A percentile compares a stretch with the other conserved stretches of the same genome.
Evolutionary conservation across 768 basidiomycete species (phyloP).

Genomic region (Lyophyllum decastes): DNA sequence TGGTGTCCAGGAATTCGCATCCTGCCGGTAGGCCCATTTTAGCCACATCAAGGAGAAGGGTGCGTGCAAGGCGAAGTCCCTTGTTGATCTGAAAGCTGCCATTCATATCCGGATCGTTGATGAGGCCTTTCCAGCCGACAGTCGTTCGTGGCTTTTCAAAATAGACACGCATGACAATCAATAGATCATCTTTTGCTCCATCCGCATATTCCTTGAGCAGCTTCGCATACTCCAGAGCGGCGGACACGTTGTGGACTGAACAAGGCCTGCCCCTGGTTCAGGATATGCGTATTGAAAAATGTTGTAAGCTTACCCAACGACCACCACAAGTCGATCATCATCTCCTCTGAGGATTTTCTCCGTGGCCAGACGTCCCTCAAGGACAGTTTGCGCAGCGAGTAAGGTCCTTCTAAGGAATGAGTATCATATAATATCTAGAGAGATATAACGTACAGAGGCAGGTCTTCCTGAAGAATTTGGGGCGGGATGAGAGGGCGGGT

Average conservation of each 20-base stretch:
- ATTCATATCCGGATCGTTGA: conserved; percentile 96
- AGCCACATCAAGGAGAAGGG: conserved; percentile 84
- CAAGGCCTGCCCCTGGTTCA: conserved; percentile 63
- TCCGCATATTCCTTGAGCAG: conserved; percentile 82
- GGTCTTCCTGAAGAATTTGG: conserved; percentile 91
- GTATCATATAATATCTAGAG: conserved; percentile 3
- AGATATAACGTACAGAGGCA: conserved; percentile 65
- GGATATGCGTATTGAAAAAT: not conserved
- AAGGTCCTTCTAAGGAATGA: conserved; percentile 54
- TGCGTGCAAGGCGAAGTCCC: conserved; percentile 86
- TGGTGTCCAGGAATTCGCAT: conserved; percentile 91
- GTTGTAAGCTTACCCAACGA: conserved; percentile 69
- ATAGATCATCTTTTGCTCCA: conserved; percentile 76
- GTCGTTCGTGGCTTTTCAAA: conserved; percentile 97
- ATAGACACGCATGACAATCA: conserved; percentile 98
- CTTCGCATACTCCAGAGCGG: conserved; percentile 86
- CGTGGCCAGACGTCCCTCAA: conserved; percentile 77
- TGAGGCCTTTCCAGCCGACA: conserved; percentile 98
- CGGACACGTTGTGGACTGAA: conserved; percentile 88
- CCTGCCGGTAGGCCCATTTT: conserved; percentile 91
- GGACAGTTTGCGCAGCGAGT: conserved; percentile 81
- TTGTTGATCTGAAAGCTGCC: conserved; percentile 95
- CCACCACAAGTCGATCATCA: conserved; percentile 91
- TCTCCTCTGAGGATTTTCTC: conserved; percentile 82
- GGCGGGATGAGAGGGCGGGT: conserved; percentile 92